Evolutionary conservation across 1,139 yeast species (phyloP), one percentile per base, ranked within the genome.

Genomic region (Pichia sp.): DNA sequence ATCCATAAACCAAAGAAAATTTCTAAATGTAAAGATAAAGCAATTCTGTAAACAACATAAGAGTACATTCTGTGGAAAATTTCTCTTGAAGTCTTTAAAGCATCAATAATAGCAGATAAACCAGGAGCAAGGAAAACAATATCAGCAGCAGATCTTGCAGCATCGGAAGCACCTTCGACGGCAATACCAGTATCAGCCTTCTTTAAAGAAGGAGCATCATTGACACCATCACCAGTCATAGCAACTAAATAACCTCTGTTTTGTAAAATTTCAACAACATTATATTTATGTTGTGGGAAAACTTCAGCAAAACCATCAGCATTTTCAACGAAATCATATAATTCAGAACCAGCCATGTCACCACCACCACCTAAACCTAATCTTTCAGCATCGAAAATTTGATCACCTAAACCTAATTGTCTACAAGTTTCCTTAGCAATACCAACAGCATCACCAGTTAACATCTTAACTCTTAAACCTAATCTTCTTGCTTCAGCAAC

Each of bases 401-500:
- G 88, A 68, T 95, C 87, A 80, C 96, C 96, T 68, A 89, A 81
- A 73, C 96, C 96, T 73, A 89, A 81, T 86, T 89, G 96, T 83
- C 96, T 87, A 80, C 96, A 88, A 72, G 96, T 89, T 80, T 89
- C 96, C 85, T 89, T 89, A 71, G 96, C 96, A 77, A 89, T 89
- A 82, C 96, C 96, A 71, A 89, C 96, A 76, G 96, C 96, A 78
- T 89, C 96, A 87, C 96, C 96, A 79, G 96, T 89, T 73, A 89
- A 83, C 96, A 89, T 89, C 88, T 89, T 89, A 67, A 89, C 96
- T 77, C 95, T 84, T 72, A 89, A 82, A 87, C 96, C 96, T 70
- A 89, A 83, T 67, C 79, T 75, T 80, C 88, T 87, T 69, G 96
- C 96, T 80, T 89, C 96, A 75, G 81, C 74, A 73, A 89, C 95